Conservation (phyloP, 1,139 yeast genomes). For the Suhomyces choctaworum region DNA sequence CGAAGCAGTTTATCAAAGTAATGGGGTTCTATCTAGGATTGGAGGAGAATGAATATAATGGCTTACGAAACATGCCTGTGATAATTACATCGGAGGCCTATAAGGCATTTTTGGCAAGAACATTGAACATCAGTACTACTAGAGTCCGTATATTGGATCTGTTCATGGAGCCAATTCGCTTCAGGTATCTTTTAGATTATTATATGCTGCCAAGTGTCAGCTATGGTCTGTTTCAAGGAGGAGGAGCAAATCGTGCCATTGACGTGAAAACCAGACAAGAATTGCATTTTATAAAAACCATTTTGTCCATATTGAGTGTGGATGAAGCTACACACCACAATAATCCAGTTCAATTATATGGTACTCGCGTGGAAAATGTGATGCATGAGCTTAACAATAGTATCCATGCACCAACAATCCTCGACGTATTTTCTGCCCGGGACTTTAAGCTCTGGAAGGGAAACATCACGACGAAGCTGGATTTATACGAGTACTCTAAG, state of each 20-base stretch:
- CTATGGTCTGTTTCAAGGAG: neutral
- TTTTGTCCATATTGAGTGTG: neutral
- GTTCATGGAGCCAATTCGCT: conserved; percentile 11
- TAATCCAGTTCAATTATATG: neutral
- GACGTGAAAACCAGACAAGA: conserved; percentile 5
- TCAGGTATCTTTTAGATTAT: conserved; percentile 15
- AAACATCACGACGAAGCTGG: neutral
- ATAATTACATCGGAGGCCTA: conserved; percentile 1
- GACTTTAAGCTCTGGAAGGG: neutral
- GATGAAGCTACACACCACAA: neutral
- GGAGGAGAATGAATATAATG: neutral
- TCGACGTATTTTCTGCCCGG: neutral
- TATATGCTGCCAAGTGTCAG: conserved; percentile 4
- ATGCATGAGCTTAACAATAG: neutral
- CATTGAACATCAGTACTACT: neutral
- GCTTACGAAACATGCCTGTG: neutral
- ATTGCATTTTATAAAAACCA: neutral
- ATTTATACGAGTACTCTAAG: neutral
- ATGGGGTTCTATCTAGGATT: conserved; percentile 9
- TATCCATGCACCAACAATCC: neutral
- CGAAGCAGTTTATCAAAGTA: conserved; percentile 17
- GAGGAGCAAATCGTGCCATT: neutral
- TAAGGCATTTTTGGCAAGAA: neutral
- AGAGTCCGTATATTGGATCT: neutral
- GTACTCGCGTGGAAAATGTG: neutral